Base-by-base conservation (phyloP, 1,139 yeast species). In the Yamadazyma oceani region DNA sequence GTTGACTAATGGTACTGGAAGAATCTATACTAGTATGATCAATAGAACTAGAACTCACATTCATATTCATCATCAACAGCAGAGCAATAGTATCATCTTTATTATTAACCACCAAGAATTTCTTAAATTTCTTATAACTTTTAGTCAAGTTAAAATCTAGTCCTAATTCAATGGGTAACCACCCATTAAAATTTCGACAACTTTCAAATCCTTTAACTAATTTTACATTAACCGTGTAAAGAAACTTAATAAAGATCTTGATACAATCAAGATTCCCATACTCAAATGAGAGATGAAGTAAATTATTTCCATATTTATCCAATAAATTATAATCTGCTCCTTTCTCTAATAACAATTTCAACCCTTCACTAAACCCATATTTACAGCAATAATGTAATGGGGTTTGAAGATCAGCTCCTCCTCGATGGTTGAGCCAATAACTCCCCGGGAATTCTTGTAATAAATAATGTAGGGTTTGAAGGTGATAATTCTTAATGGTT, bases 261-360 rank as follows among this genome's bases (percentile, higher is more conserved):
- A 86, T 63, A 41, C 94, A 84, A 34, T 78, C 78, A 17, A 77
- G 54, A 44, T 80, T 78, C 4, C 95, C 96, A 53, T 75, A 81
- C 44, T 87, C 87, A 50, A 89, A 80, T 7, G 95, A 88, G 15
- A 85, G 61, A 57, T 90, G 97, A 22, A 90, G 61, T 5, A 94
- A 81, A 10, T 92, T 81, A 54, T 87, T 84, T 2, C 92, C 94
- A 25, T 74, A 66, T 19, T 62, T 66, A 53, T 86, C 95, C 17
- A 69, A 67, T 2, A 72, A 50, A 39, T 76, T 69, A 48, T 84
- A 73, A 50, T 85, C 80, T 3, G 96, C 96, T 3, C 95, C 96
- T 48, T 86, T 81, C 38, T 86, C 90, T 12, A 90, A 64, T 23
- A 90, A 61, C 34, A 89, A 62, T 44, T 78, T 79, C 28, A 85